A percentile compares a stretch with the other conserved stretches of the same genome.
These are phyloP conservation scores for Paecilomyces fulvus DNA, from an alignment of 2,329 filamentous ascomycete genomes.

Conservation along the genomic window DNA sequence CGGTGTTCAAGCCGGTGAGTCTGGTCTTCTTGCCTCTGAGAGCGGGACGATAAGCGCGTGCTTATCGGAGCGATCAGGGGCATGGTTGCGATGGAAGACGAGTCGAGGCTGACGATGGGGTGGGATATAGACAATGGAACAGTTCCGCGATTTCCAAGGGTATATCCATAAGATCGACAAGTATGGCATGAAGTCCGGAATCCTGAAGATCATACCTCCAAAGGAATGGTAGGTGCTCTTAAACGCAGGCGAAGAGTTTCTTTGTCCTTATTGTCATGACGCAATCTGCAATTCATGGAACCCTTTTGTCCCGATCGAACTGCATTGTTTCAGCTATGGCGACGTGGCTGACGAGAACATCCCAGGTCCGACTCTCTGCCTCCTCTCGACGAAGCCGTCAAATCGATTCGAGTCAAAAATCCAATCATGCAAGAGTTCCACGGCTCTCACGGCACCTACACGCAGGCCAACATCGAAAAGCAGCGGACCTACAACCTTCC, in stretches of 20 bases:
- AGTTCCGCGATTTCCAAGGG: conserved; percentile 87
- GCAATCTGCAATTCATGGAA: too few relatives aligned
- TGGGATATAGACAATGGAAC: conserved; percentile 62
- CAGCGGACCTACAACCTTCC: conserved; percentile 93
- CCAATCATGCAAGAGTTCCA: conserved; percentile 98
- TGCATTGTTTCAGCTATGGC: background rate
- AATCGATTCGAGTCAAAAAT: conserved; percentile 87
- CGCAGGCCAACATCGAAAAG: conserved; percentile 94
- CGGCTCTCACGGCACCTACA: conserved; percentile 89
- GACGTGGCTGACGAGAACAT: background rate
- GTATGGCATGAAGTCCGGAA: conserved; percentile 96
- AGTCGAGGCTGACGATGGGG: conserved; percentile 1
- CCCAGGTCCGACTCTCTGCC: conserved; percentile 61
- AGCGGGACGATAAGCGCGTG: background rate
- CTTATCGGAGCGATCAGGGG: background rate
- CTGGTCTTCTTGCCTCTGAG: background rate
- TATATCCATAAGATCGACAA: conserved; percentile 86
- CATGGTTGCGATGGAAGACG: background rate
- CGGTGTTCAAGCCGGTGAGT: conserved; percentile 80
- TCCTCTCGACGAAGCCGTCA: conserved; percentile 73
- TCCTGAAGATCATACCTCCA: conserved; percentile 91
- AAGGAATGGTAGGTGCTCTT: conserved; percentile 67
- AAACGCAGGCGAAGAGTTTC: background rate
- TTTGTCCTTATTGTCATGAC: background rate
- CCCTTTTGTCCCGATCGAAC: background rate